Evolutionary conservation across 129 eudicot species (phyloP).

Genomic region (Lactuca saligna): DNA sequence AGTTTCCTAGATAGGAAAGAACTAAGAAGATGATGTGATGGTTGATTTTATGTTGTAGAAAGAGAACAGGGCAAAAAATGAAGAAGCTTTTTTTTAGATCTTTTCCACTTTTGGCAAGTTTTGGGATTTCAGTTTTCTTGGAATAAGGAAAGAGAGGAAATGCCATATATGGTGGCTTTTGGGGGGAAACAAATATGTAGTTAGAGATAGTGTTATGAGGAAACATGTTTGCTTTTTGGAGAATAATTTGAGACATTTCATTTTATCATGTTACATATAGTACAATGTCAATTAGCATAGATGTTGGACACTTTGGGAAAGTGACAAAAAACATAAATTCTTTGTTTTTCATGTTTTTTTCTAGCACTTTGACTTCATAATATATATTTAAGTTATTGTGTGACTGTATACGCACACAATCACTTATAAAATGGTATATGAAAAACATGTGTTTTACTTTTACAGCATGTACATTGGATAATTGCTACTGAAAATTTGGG

Average conservation of each 20-base stretch:
- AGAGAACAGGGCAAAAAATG: slow-evolving; percentile 22
- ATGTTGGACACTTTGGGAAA: slow-evolving; percentile 17
- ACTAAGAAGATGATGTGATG: slow-evolving; percentile 12
- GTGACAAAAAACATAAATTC: slow-evolving; percentile 22
- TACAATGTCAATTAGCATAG: slow-evolving; percentile 16
- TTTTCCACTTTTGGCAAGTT: slow-evolving; percentile 34
- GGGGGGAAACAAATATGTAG: slow-evolving; percentile 20
- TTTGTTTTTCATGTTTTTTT: slow-evolving; percentile 17
- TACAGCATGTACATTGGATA: slow-evolving; percentile 1
- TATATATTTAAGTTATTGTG: background rate
- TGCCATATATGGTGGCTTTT: slow-evolving; percentile 23
- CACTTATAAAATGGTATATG: slow-evolving; percentile 2
- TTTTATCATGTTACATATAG: slow-evolving; percentile 18
- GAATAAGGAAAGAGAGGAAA: slow-evolving; percentile 26
- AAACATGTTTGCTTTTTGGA: slow-evolving; percentile 25
- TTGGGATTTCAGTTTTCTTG: slow-evolving; percentile 31
- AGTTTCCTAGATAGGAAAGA: slow-evolving; percentile 36
- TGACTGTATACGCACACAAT: slow-evolving; percentile 7
- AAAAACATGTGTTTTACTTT: background rate
- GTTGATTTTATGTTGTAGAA: slow-evolving; percentile 24
- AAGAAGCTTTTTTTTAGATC: slow-evolving; percentile 33
- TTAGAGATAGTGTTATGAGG: slow-evolving; percentile 20
- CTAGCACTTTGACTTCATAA: slow-evolving; percentile 22
- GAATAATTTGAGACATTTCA: slow-evolving; percentile 29
- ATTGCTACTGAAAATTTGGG: background rate